phyloP scores from a whole-genome alignment of 1,284 basidiomycete genomes.

The Xanthoconium separans region DNA sequence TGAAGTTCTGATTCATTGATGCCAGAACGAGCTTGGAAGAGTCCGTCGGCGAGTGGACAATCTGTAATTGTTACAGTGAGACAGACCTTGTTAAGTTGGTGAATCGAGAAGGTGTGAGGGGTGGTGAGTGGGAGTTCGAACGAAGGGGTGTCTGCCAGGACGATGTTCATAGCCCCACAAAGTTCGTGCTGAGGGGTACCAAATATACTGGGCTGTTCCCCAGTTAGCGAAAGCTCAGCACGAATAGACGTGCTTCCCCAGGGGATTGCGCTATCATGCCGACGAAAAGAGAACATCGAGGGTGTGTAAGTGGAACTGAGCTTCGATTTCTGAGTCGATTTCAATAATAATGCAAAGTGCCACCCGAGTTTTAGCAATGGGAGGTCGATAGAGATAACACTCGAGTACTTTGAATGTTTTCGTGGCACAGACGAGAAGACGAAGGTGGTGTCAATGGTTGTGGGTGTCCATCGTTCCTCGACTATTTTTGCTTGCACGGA shows the following conservation, averaged over 20 bases:
- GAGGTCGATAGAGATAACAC: conserved; percentile 4
- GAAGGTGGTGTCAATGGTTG: conserved; percentile 12
- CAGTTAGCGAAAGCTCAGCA: conserved; percentile 13
- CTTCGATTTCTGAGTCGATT: background rate
- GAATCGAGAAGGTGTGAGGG: background rate
- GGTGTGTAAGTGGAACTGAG: background rate
- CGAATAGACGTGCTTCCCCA: conserved; percentile 18
- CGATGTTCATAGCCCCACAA: conserved; percentile 1
- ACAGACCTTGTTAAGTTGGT: background rate
- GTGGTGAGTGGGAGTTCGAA: background rate
- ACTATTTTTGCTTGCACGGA: background rate
- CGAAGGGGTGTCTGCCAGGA: conserved; percentile 4
- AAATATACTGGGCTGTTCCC: too few species aligned
- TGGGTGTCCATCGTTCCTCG: conserved; percentile 19
- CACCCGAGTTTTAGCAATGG: conserved; percentile 17
- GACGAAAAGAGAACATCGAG: conserved; percentile 12
- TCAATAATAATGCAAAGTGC: conserved; percentile 18
- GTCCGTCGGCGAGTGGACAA: conserved; percentile 16
- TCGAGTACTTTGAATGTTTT: background rate
- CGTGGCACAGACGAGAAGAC: background rate
- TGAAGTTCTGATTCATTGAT: background rate
- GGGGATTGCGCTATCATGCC: background rate
- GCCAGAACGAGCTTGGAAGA: conserved; percentile 10
- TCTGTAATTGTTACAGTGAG: conserved; percentile 18
- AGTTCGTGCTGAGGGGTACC: too few species aligned